Conservation (phyloP, 164 flowering plant genomes). For the Annona squamosa region DNA sequence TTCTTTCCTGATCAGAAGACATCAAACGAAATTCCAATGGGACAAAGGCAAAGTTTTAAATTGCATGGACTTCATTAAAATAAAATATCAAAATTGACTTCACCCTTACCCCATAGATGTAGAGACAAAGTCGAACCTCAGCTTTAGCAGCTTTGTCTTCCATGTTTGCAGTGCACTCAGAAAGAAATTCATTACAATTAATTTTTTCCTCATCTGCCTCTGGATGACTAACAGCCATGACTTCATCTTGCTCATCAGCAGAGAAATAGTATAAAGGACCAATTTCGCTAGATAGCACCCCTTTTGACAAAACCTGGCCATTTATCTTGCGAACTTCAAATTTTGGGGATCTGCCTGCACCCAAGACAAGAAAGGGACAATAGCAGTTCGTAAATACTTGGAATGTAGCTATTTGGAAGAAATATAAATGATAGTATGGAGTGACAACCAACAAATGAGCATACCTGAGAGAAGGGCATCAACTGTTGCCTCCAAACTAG, state of each 20-base stretch:
- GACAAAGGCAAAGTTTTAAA: neutral
- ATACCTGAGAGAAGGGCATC: constrained; percentile 84
- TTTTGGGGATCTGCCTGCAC: constrained; percentile 56
- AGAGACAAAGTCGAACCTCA: constrained; percentile 35
- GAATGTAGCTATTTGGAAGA: neutral
- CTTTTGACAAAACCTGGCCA: constrained; percentile 21
- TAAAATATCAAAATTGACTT: neutral
- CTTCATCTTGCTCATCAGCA: constrained; percentile 18
- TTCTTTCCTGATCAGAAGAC: neutral
- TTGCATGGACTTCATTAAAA: neutral
- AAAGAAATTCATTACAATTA: constrained; percentile 11
- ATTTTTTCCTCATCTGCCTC: constrained; percentile 19
- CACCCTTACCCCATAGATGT: constrained; percentile 75
- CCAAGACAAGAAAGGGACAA: constrained; percentile 9
- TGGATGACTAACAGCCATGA: constrained; percentile 19
- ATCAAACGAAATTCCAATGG: neutral
- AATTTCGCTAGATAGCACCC: constrained; percentile 3
- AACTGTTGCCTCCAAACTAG: constrained; percentile 78
- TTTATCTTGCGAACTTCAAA: constrained; percentile 60
- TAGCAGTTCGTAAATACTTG: constrained; percentile 5
- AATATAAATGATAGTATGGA: too few relatives aligned
- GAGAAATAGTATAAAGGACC: constrained; percentile 20
- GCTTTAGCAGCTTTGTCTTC: constrained; percentile 22
- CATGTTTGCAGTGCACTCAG: constrained; percentile 19
- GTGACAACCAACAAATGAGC: too few relatives aligned